Conservation (phyloP, 2,329 filamentous ascomycete genomes). For the Proliferodiscus dingleyae region DNA sequence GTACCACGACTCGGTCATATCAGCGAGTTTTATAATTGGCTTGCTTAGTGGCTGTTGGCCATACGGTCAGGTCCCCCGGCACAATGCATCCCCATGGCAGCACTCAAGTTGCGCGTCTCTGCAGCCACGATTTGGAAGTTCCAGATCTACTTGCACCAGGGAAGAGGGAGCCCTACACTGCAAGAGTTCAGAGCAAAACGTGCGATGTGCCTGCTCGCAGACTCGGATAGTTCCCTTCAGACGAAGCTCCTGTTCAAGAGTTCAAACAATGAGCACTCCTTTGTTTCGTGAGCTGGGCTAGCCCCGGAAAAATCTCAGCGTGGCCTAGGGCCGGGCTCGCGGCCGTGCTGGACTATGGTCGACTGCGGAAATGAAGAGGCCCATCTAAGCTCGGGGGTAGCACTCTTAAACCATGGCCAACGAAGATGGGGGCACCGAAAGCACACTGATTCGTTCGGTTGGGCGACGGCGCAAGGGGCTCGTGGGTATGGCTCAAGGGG, state of each 20-base stretch:
- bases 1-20: not conserved
- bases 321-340: not conserved
- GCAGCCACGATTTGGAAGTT: not conserved
- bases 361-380: not conserved
- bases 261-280: not conserved
- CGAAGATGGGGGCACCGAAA: too few species aligned
- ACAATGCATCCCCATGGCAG: not conserved
- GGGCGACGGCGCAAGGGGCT: not conserved
- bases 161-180: too few species aligned
- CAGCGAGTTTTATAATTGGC: not conserved
- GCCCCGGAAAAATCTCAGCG: not conserved
- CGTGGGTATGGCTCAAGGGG: not conserved
- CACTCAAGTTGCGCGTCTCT: not conserved
- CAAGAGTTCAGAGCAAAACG: too few species aligned
- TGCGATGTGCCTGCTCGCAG: not conserved
- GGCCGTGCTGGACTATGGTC: not conserved
- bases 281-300: not conserved
- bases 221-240: not conserved
- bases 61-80: not conserved
- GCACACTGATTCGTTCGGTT: not conserved
- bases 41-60: not conserved
- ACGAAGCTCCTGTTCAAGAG: not conserved
- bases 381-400: not conserved
- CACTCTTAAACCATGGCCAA: constrained; percentile 2
- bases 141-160: not conserved